Evolutionary conservation across 257 asterid species (phyloP).

Genomic region (Solanum boliviense): DNA sequence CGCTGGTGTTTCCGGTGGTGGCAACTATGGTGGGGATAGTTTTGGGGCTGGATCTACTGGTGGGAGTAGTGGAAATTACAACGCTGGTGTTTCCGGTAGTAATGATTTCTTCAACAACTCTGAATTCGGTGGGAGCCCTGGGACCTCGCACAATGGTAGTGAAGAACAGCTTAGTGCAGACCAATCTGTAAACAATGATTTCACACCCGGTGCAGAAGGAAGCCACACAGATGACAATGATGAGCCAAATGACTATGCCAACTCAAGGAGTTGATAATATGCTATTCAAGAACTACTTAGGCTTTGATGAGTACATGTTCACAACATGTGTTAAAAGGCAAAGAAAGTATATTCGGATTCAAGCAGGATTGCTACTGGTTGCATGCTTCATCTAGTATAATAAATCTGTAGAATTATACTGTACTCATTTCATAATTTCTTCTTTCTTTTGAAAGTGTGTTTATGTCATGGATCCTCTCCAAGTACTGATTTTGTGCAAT

Average conservation of each 20-base stretch:
- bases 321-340: neutral
- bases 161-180: conserved; percentile 2
- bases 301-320: neutral
- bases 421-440: neutral
- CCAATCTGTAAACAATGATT: neutral
- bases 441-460: neutral
- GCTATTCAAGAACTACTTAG: neutral
- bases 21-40: neutral
- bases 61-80: conserved; percentile 3
- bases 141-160: neutral
- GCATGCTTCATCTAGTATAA: neutral
- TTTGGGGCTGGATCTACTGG: conserved; percentile 2
- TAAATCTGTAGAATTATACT: neutral
- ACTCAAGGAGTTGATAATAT: conserved; percentile 7
- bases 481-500: neutral
- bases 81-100: neutral
- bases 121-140: neutral
- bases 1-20: neutral
- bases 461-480: neutral
- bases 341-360: neutral
- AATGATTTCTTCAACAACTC: neutral
- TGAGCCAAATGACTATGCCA: conserved; percentile 10
- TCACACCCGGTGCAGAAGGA: neutral
- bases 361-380: neutral
- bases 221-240: conserved; percentile 6